phyloP scores from a whole-genome alignment of 2,329 filamentous ascomycete species.

The Fonsecaea pedrosoi region DNA sequence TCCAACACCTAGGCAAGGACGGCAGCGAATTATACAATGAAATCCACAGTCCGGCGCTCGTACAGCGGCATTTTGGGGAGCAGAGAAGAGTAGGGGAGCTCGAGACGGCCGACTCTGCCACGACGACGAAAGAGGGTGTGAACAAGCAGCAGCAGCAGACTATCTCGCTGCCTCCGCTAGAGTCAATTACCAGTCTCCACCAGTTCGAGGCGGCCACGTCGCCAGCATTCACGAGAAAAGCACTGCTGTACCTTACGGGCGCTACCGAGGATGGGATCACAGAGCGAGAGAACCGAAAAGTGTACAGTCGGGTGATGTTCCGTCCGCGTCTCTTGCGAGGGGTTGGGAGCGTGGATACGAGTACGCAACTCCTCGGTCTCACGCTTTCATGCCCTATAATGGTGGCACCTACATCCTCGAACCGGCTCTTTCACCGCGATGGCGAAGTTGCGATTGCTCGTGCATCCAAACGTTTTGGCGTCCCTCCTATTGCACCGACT shows the following conservation, averaged over 20 bases:
- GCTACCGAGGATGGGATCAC: constrained; percentile 36
- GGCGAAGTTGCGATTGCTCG: constrained; percentile 52
- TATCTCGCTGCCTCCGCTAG: constrained; percentile 22
- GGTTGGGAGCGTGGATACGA: constrained; percentile 47
- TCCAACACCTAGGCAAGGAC: constrained; percentile 55
- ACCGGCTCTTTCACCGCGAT: constrained; percentile 52
- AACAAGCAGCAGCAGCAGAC: background rate
- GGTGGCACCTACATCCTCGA: constrained; percentile 43
- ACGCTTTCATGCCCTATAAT: constrained; percentile 36
- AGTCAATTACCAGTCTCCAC: constrained; percentile 32
- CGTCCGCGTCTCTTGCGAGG: constrained; percentile 54
- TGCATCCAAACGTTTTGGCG: constrained; percentile 2
- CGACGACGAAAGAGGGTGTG: constrained; percentile 32
- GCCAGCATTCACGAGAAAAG: constrained; percentile 32
- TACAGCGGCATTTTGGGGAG: constrained; percentile 32
- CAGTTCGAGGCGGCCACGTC: constrained; percentile 36
- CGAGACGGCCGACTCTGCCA: constrained; percentile 31
- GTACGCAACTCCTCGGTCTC: constrained; percentile 41
- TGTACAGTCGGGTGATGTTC: constrained; percentile 54
- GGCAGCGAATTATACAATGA: constrained; percentile 55
- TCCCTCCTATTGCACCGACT: constrained; percentile 7
- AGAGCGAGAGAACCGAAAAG: constrained; percentile 26
- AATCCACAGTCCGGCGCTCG: constrained; percentile 45
- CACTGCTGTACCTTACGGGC: constrained; percentile 41
- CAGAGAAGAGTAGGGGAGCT: constrained; percentile 36